Evolutionary conservation across 495 filamentous ascomycete genomes (phyloP).

Genomic region (Aspergillus homomorphus): DNA sequence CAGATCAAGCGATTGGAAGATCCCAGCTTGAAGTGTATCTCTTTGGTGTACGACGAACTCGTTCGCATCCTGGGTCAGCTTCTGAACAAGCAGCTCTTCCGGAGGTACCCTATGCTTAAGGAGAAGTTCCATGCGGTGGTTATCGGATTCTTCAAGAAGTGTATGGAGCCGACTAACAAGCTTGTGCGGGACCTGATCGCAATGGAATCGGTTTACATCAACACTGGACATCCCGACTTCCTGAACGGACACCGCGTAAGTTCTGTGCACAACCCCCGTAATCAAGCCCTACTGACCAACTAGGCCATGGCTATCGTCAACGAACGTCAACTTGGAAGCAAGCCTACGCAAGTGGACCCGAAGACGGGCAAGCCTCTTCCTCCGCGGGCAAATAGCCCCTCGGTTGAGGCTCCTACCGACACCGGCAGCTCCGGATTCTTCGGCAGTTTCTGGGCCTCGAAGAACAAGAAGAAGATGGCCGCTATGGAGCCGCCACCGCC

Average conservation of each 20-base stretch:
- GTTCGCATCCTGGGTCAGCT: slow-evolving; percentile 92
- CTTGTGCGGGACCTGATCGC: slow-evolving; percentile 87
- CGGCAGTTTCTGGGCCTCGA: slow-evolving; percentile 93
- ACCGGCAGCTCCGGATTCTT: slow-evolving; percentile 78
- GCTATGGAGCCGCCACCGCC: slow-evolving; percentile 96
- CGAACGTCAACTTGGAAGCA: slow-evolving; percentile 73
- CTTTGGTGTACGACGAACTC: slow-evolving; percentile 94
- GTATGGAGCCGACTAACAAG: slow-evolving; percentile 97
- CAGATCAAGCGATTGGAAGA: slow-evolving; percentile 97
- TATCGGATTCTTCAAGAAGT: slow-evolving; percentile 93
- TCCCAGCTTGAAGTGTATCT: slow-evolving; percentile 93
- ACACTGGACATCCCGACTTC: slow-evolving; percentile 98
- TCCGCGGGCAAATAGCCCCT: slow-evolving; percentile 66
- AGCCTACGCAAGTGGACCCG: slow-evolving; percentile 95
- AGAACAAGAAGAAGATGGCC: slow-evolving; percentile 99
- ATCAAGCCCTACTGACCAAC: slow-evolving; percentile 12
- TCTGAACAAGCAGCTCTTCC: slow-evolving; percentile 83
- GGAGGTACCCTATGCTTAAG: slow-evolving; percentile 87
- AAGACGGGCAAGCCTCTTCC: slow-evolving; percentile 97
- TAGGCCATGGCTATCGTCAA: slow-evolving; percentile 97
- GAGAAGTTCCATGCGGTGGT: slow-evolving; percentile 97
- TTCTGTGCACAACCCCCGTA: slow-evolving; percentile 4
- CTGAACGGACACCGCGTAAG: slow-evolving; percentile 85
- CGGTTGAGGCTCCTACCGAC: slow-evolving; percentile 54
- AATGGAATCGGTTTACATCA: slow-evolving; percentile 97